A percentile compares a stretch with the other conserved stretches of the same genome.
Conservation (phyloP, 192 early-diverging fungal genomes). For the Linnemannia hyalina region DNA sequence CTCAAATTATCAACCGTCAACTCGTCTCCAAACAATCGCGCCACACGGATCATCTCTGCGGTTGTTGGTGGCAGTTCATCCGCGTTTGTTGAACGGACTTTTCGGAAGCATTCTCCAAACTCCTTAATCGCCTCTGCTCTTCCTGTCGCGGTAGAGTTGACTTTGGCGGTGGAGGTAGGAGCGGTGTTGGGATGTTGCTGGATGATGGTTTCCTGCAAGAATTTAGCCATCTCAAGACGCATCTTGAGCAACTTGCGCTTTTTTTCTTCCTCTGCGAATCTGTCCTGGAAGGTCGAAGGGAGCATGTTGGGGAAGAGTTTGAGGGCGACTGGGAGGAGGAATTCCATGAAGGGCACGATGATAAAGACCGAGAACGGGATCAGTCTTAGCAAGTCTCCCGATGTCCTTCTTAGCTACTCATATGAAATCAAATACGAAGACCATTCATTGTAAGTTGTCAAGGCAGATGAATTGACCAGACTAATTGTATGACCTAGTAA, state of each 20-base stretch:
- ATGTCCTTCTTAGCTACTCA: constrained; percentile 85
- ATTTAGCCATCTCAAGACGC: constrained; percentile 94
- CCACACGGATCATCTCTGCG: constrained; percentile 84
- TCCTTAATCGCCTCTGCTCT: constrained; percentile 75
- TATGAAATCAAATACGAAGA: constrained; percentile 21
- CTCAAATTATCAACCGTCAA: constrained; percentile 93
- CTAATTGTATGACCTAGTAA: background rate
- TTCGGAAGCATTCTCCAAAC: constrained; percentile 82
- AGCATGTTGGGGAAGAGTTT: constrained; percentile 98
- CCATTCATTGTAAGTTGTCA: background rate
- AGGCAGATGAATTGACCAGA: background rate
- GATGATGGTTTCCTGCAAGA: constrained; percentile 96
- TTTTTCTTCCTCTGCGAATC: constrained; percentile 92
- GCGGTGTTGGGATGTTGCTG: constrained; percentile 71
- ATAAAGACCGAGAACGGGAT: constrained; percentile 94
- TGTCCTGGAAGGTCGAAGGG: constrained; percentile 95
- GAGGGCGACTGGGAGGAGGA: constrained; percentile 89
- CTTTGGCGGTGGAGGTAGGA: background rate
- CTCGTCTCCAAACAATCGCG: constrained; percentile 93
- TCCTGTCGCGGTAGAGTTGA: constrained; percentile 79
- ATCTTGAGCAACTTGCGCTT: constrained; percentile 91
- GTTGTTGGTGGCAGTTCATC: constrained; percentile 80
- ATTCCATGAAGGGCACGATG: constrained; percentile 94
- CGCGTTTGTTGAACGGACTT: constrained; percentile 86
- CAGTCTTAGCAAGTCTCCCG: constrained; percentile 86